A percentile compares a stretch with the other conserved stretches of the same genome.
These are phyloP conservation scores for Mycotypha africana DNA, from an alignment of 371 early-diverging fungal genomes.

Conservation along the genomic window DNA sequence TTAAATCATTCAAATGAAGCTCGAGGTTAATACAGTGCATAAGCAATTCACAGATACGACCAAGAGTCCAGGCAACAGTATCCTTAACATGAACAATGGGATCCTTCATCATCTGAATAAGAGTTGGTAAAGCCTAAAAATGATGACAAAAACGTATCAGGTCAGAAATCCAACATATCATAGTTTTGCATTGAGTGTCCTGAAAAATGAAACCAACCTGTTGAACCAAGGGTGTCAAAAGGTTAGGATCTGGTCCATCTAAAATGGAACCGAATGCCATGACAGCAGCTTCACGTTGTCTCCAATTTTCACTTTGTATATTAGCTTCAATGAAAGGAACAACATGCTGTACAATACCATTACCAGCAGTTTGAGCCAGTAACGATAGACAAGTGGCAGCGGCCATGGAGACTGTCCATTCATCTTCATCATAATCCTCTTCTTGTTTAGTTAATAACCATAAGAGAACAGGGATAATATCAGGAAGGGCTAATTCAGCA, in stretches of 20 bases:
- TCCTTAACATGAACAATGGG: conserved; percentile 85
- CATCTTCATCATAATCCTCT: conserved; percentile 96
- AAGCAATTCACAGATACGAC: conserved; percentile 80
- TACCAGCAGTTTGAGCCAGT: conserved; percentile 77
- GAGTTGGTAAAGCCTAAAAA: conserved; percentile 68
- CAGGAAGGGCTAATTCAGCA: conserved; percentile 68
- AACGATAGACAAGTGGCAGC: conserved; percentile 90
- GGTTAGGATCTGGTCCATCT: conserved; percentile 78
- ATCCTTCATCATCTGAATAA: conserved; percentile 89
- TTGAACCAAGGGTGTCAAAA: conserved; percentile 71
- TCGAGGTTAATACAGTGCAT: conserved; percentile 73
- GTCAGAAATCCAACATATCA: no score
- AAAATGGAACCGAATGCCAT: conserved; percentile 98
- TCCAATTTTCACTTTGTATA: conserved; percentile 84
- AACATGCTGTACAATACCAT: conserved; percentile 72
- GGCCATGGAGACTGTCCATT: conserved; percentile 97
- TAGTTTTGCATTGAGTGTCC: no score
- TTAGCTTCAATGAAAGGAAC: conserved; percentile 88
- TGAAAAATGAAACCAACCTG: conserved; percentile 28
- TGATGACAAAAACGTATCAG: conserved; percentile 1
- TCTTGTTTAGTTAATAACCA: conserved; percentile 89
- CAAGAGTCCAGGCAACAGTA: conserved; percentile 94
- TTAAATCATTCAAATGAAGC: conserved; percentile 62
- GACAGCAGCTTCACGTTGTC: conserved; percentile 91
- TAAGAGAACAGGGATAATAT: conserved; percentile 84